Evolutionary conservation across 306 rosid species (phyloP), one percentile per base, ranked within the genome.

Genomic region (Quercus agrifolia): DNA sequence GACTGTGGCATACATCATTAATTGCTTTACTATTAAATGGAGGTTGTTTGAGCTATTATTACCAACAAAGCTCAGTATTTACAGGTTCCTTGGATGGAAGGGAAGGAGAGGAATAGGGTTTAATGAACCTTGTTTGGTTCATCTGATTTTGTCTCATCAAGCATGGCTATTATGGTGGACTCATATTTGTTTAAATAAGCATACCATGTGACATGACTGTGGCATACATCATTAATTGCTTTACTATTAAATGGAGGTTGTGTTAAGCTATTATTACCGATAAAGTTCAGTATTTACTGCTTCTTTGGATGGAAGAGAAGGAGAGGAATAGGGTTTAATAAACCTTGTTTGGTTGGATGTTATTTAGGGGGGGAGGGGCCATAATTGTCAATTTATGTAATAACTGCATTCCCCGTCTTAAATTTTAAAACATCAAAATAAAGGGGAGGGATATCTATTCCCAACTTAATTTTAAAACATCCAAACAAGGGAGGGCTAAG

Each of bases 151-250:
- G 52, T 46, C 52, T 46, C 54, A 46, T 46, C 15, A 73, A 68
- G 25, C 73, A 66, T 74, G 69, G 4, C 41, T 12, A 28, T 81
- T 75, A 21, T 46, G 35, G 38, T 23, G 9, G 58, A 0, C 21
- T 27, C 20, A 49, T 49, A 49, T 49, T 49, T 61, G 17, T 2
- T 63, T 46, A 62, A 71, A 63, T 70, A 75, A 70, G 83, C 71
- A 81, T 49, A 49, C 54, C 54, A 12, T 12, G 54, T 49, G 54
- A 49, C 54, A 81, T 76, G 78, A 28, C 61, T 35, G 63, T 13
- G 71, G 79, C 10, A 76, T 76, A n/a, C 21, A 49, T 69, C 63
- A 27, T 75, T 62, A 20, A 14, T 35, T 59, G 80, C 80, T 79
- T 76, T 55, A 21, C 1, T 38, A 19, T 44, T 68, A n/a, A 71